phyloP scores from a whole-genome alignment of 208 protist species.

The Plasmodiophora brassicae region DNA sequence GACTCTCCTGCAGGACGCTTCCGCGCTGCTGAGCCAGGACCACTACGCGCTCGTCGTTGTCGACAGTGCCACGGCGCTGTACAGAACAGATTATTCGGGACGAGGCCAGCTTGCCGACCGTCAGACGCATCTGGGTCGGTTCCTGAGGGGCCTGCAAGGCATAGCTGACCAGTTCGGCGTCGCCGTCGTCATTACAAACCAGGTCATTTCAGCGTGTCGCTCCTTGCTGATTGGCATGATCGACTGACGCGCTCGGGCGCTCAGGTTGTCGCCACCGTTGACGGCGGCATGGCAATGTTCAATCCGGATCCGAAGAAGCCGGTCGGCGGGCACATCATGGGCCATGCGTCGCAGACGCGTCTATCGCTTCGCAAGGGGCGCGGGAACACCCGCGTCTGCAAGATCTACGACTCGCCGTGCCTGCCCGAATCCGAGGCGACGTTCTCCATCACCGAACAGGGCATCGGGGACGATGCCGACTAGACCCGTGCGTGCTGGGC shows the following conservation, averaged over 20 bases:
- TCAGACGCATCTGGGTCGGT: conserved; percentile 97
- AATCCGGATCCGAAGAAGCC: conserved; percentile 95
- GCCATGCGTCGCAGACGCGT: conserved; percentile 96
- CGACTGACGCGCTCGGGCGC: background rate
- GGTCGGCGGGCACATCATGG: conserved; percentile 99
- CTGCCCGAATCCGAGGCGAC: conserved; percentile 82
- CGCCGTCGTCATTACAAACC: conserved; percentile 98
- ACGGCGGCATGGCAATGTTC: conserved; percentile 88
- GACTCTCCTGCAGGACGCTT: conserved; percentile 59
- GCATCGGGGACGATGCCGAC: conserved; percentile 44
- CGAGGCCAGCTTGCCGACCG: conserved; percentile 92
- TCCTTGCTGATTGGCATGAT: background rate
- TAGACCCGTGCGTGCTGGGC: too few relatives aligned
- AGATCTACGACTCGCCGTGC: conserved; percentile 99
- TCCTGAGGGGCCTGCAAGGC: conserved; percentile 89
- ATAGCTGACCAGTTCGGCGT: conserved; percentile 97
- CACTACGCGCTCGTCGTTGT: conserved; percentile 94
- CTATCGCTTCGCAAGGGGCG: conserved; percentile 96
- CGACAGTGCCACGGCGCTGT: conserved; percentile 93
- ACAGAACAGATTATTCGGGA: conserved; percentile 94
- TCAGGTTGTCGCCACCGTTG: conserved; percentile 90
- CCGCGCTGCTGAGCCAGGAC: conserved; percentile 95
- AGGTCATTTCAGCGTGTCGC: conserved; percentile 53
- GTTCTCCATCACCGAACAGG: conserved; percentile 46
- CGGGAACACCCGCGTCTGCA: conserved; percentile 96